A percentile compares a stretch with the other conserved stretches of the same genome.
Conservation (phyloP, 306 rosid genomes). For the Quercus berberidifolia region DNA sequence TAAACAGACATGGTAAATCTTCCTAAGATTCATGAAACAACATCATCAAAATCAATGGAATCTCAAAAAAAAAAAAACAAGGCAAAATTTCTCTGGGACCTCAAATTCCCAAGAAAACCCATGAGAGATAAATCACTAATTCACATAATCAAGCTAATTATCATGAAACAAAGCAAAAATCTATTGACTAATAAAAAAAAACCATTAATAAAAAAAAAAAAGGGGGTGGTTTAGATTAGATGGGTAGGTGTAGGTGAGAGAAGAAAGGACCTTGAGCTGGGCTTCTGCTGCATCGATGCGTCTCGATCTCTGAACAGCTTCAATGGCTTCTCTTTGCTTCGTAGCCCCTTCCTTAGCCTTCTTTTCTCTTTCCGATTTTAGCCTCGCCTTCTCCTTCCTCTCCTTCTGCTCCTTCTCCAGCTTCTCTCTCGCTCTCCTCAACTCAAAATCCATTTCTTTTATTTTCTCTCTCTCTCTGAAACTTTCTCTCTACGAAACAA, state of each 20-base stretch:
- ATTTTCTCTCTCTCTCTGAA: background rate
- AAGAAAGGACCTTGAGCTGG: slow-evolving; percentile 63
- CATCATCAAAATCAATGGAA: background rate
- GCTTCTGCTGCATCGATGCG: slow-evolving; percentile 86
- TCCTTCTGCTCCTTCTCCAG: slow-evolving; percentile 84
- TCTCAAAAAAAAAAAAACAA: background rate
- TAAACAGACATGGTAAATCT: background rate
- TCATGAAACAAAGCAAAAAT: background rate
- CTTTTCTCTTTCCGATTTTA: slow-evolving; percentile 53
- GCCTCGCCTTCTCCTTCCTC: slow-evolving; percentile 49
- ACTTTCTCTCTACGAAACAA: background rate
- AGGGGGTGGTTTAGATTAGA: background rate
- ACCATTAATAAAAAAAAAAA: background rate
- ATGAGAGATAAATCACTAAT: background rate
- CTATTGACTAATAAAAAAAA: background rate
- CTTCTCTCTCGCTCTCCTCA: slow-evolving; percentile 89
- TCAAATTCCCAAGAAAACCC: background rate
- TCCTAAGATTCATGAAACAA: background rate
- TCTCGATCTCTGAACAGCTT: slow-evolving; percentile 73
- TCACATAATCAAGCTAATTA: background rate
- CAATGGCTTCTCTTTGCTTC: slow-evolving; percentile 79
- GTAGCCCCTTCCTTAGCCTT: slow-evolving; percentile 67
- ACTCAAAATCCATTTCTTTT: slow-evolving; percentile 76
- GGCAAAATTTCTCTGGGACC: background rate
- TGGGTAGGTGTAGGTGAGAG: background rate